These are phyloP conservation scores for Colletotrichum nymphaeae DNA, from an alignment of 2,329 filamentous ascomycete genomes.

Conservation along the genomic window DNA sequence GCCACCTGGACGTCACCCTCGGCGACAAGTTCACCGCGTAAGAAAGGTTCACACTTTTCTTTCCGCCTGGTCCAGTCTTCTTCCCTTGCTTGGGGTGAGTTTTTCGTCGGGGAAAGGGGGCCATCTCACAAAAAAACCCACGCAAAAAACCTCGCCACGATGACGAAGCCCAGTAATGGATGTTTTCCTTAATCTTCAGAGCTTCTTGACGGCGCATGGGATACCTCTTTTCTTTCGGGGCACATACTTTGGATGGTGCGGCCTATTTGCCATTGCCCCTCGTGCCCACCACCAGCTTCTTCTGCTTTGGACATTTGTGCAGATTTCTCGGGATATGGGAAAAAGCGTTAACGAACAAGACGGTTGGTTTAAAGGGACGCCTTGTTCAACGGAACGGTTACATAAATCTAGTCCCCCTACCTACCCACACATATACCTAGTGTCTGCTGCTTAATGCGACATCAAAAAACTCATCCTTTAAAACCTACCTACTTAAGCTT, in stretches of 20 bases:
- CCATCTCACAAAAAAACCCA: not conserved
- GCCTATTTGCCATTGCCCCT: not conserved
- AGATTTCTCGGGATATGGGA: conserved; percentile 27
- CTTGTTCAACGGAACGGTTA: not conserved
- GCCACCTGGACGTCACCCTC: conserved; percentile 46
- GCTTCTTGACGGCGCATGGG: conserved; percentile 33
- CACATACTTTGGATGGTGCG: conserved; percentile 14
- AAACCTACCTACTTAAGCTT: not conserved
- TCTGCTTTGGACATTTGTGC: conserved; percentile 29
- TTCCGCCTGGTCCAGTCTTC: not conserved
- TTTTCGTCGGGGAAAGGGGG: conserved; percentile 25
- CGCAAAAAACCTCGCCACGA: conserved; percentile 12
- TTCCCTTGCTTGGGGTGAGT: not conserved
- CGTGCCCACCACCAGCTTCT: conserved; percentile 7
- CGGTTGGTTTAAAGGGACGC: conserved; percentile 4
- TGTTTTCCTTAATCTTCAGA: not conserved
- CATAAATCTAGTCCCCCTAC: conserved; percentile 5
- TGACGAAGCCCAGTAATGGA: conserved; percentile 20
- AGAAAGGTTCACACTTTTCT: no score
- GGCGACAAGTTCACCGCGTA: conserved; percentile 40
- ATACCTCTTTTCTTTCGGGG: conserved; percentile 27
- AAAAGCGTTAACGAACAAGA: conserved; percentile 11
- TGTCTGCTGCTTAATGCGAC: conserved; percentile 35
- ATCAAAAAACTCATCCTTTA: conserved; percentile 23
- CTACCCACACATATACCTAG: conserved; percentile 30